Base-by-base conservation (phyloP, 1,139 yeast species). In the Blastobotrys buckinghamii region DNA sequence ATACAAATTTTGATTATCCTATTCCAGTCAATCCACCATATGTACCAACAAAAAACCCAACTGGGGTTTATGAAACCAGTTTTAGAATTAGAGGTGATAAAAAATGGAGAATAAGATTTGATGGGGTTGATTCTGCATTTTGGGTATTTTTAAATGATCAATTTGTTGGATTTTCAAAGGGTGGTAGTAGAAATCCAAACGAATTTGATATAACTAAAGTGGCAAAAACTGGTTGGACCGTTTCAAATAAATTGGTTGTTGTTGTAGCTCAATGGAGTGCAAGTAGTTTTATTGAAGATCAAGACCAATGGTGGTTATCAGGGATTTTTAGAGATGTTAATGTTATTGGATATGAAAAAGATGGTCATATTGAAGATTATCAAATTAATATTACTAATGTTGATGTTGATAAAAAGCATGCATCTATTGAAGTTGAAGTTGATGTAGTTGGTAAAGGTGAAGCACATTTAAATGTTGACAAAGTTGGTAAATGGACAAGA, bases 271-370 rank as follows among this genome's bases (percentile, higher is more conserved):
- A 67, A 53, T 68, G 69, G 67, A 61, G 66, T 6, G 62, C 61
- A 34, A 64, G 68, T 1, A 55, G 62, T 22, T 68, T 64, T 49
- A 61, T 68, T 37, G 72, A 68, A 51, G 72, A 68, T 50, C 71
- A 67, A 55, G 71, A 67, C 47, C 68, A 64, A 51, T 66, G 70
- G 70, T 65, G 71, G 68, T 53, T 67, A 24, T 63, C 68, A 35
- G 71, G 70, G 1, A 66, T 59, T 10, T 59, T 57, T 50, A 45
- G 62, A 27, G 62, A 59, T 43, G 62, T 59, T 12, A 42, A 50
- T 17, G 30, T 57, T 12, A 49, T 55, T 37, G 44, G 51, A 17
- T 53, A 50, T 42, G 50, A 52, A 27, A 29, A 26, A 22, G 15
- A 36, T 17, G 59, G 58, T 16, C 55, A 56, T 39, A 51, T 59